Conservation (phyloP, 805 yeast genomes). For the Ogataea zsoltii region DNA sequence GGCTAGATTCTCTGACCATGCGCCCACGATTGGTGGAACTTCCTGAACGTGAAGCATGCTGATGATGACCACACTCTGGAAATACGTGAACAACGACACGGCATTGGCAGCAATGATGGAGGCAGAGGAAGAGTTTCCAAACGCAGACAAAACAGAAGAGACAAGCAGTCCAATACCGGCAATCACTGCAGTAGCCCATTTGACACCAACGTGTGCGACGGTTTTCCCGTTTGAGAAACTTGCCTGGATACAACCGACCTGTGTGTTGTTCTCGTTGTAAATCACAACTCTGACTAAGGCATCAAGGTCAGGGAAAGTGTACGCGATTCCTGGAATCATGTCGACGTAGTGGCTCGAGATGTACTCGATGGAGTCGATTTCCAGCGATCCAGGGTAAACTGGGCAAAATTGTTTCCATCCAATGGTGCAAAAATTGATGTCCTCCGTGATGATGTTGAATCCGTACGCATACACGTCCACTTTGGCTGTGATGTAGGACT, state of each 20-base stretch:
- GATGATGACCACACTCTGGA: slow-evolving; percentile 84
- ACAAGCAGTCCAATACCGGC: slow-evolving; percentile 85
- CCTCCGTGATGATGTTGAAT: slow-evolving; percentile 59
- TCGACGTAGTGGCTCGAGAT: slow-evolving; percentile 49
- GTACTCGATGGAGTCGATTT: slow-evolving; percentile 69
- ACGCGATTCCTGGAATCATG: slow-evolving; percentile 82
- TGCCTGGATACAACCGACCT: slow-evolving; percentile 74
- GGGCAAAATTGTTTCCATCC: slow-evolving; percentile 92
- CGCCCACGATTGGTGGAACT: slow-evolving; percentile 88
- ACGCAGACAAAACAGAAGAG: slow-evolving; percentile 79
- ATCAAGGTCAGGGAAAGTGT: slow-evolving; percentile 82
- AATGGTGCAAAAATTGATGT: slow-evolving; percentile 62
- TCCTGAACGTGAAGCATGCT: slow-evolving; percentile 82
- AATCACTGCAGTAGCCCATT: slow-evolving; percentile 92
- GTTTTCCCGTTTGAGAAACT: slow-evolving; percentile 76
- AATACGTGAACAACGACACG: slow-evolving; percentile 78
- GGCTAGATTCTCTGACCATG: slow-evolving; percentile 89
- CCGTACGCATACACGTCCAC: slow-evolving; percentile 86
- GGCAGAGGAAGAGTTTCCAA: slow-evolving; percentile 88
- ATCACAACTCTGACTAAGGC: slow-evolving; percentile 65
- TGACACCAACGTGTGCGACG: slow-evolving; percentile 75
- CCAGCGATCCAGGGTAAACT: slow-evolving; percentile 75
- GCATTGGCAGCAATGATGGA: slow-evolving; percentile 87
- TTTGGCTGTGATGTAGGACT: slow-evolving; percentile 62
- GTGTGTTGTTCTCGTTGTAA: slow-evolving; percentile 36